phyloP scores from a whole-genome alignment of 164 flowering plant genomes.

The Macadamia integrifolia region DNA sequence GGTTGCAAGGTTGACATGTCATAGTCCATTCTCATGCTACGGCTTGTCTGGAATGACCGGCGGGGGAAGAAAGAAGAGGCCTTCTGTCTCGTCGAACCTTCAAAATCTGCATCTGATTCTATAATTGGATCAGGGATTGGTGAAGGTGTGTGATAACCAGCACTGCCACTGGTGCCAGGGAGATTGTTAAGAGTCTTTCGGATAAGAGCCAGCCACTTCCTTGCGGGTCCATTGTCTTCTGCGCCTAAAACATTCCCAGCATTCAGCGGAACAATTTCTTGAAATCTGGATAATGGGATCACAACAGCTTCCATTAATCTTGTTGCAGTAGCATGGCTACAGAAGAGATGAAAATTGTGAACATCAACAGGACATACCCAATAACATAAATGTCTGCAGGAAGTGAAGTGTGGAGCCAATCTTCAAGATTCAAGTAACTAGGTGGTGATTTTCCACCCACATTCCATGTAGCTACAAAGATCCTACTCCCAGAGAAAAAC shows the following conservation, averaged over 20 bases:
- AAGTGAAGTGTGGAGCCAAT: slow-evolving; percentile 34
- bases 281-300: slow-evolving; percentile 23
- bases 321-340: background rate
- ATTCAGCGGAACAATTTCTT: slow-evolving; percentile 37
- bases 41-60: slow-evolving; percentile 39
- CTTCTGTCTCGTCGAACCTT: slow-evolving; percentile 16
- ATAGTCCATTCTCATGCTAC: slow-evolving; percentile 42
- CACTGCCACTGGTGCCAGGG: slow-evolving; percentile 33
- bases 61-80: slow-evolving; percentile 32
- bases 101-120: slow-evolving; percentile 34
- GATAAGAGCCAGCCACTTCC: slow-evolving; percentile 31
- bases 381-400: slow-evolving; percentile 38
- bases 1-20: slow-evolving; percentile 31
- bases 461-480: slow-evolving; percentile 40
- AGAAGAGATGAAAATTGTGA: background rate
- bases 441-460: slow-evolving; percentile 39
- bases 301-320: background rate
- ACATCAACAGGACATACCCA: slow-evolving; percentile 22
- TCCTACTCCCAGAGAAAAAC: slow-evolving; percentile 13
- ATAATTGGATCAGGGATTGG: slow-evolving; percentile 30
- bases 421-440: slow-evolving; percentile 31
- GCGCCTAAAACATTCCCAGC: slow-evolving; percentile 36
- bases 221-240: slow-evolving; percentile 39
- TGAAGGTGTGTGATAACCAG: slow-evolving; percentile 29
- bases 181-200: slow-evolving; percentile 29